These are phyloP conservation scores for Gynostemma pentaphyllum DNA, from an alignment of 306 rosid genomes.

Conservation along the genomic window DNA sequence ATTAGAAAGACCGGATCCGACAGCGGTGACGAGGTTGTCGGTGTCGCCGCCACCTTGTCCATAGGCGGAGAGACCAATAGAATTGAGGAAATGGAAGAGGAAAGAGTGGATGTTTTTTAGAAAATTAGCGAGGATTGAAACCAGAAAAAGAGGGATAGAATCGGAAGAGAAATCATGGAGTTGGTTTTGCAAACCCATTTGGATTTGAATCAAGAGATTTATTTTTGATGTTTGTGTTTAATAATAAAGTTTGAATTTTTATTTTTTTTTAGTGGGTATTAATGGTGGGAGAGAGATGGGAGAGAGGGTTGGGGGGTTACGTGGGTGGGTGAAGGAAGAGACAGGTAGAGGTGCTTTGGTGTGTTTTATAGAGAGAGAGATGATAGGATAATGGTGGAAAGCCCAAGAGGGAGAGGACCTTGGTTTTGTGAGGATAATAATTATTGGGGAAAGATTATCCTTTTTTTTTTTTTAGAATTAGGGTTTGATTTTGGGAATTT, in stretches of 20 bases:
- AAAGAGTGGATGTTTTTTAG: constrained; percentile 41
- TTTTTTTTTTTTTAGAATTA: no score
- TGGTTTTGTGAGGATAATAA: not conserved
- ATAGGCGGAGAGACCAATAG: constrained; percentile 31
- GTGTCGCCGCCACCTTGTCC: constrained; percentile 19
- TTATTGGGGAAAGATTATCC: not conserved
- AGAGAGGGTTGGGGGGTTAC: not conserved
- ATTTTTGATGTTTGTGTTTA: no score
- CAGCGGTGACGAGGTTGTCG: constrained; percentile 26
- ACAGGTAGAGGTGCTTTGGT: not conserved
- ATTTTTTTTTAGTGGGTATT: not conserved
- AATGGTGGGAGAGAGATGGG: not conserved
- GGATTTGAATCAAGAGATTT: no score
- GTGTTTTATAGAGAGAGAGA: not conserved
- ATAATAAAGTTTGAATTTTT: no score
- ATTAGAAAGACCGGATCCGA: constrained; percentile 60
- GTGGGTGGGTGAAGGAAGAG: not conserved
- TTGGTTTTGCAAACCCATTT: constrained; percentile 77
- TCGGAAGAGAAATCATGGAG: constrained; percentile 72
- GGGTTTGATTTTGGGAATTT: not conserved
- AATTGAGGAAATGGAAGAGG: constrained; percentile 29
- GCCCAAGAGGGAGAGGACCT: not conserved
- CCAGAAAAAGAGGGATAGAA: constrained; percentile 58
- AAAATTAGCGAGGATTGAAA: constrained; percentile 51
- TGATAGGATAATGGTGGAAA: not conserved